A percentile compares a stretch with the other conserved stretches of the same genome.
phyloP scores from a whole-genome alignment of 495 filamentous ascomycete species.

The Aspergillus cavernicola region DNA sequence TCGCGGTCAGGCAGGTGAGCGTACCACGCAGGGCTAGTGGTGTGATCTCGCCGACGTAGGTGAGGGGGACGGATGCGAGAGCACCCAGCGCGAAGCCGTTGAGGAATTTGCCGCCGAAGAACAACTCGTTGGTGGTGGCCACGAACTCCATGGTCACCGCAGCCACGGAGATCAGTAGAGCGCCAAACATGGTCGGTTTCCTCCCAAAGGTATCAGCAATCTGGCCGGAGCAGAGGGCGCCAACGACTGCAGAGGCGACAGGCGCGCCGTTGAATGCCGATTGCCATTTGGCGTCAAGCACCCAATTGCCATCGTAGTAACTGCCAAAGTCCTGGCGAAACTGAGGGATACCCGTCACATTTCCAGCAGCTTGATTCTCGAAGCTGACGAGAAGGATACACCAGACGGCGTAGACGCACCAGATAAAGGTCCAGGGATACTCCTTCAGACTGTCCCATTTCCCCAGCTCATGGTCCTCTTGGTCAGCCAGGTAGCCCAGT shows the following conservation, averaged over 20 bases:
- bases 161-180: not conserved
- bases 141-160: slow-evolving; percentile 2
- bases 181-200: not conserved
- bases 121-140: slow-evolving; percentile 4
- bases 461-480: slow-evolving; percentile 2
- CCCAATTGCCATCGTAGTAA: not conserved
- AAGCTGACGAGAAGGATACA: slow-evolving; percentile 7
- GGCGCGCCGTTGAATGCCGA: slow-evolving; percentile 7
- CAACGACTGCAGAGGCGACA: slow-evolving; percentile 5
- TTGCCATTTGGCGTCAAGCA: slow-evolving; percentile 8
- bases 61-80: slow-evolving; percentile 1
- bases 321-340: slow-evolving; percentile 10
- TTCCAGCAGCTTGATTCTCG: slow-evolving; percentile 4
- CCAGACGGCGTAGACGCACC: slow-evolving; percentile 9
- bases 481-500: slow-evolving; percentile 8
- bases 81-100: slow-evolving; percentile 7
- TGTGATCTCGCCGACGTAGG: slow-evolving; percentile 9
- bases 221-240: slow-evolving; percentile 1
- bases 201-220: slow-evolving; percentile 8
- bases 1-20: slow-evolving; percentile 7
- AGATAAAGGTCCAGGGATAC: slow-evolving; percentile 7
- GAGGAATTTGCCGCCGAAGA: slow-evolving; percentile 11
- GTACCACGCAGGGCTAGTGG: slow-evolving; percentile 5
- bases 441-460: slow-evolving; percentile 5
- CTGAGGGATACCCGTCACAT: slow-evolving; percentile 5